These are phyloP conservation scores for Tulasnella sp. DNA, from an alignment of 768 basidiomycete species.

Conservation along the genomic window DNA sequence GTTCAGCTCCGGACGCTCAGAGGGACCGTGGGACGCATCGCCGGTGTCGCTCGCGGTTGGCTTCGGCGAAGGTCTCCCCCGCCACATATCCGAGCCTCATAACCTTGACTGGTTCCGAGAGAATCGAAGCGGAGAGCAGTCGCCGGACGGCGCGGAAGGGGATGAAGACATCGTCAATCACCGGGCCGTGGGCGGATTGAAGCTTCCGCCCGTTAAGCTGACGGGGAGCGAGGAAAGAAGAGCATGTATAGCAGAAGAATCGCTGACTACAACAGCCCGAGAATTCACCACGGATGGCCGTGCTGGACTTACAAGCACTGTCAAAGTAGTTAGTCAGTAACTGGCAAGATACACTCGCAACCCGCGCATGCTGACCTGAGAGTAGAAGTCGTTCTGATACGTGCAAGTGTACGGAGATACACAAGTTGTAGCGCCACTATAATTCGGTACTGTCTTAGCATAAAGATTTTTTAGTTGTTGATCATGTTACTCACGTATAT, in stretches of 20 bases:
- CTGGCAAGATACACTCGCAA: not conserved
- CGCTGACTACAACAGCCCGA: too few relatives aligned
- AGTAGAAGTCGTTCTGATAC: not conserved
- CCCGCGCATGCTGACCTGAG: not conserved
- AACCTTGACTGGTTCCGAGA: not conserved
- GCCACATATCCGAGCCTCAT: not conserved
- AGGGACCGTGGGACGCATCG: not conserved
- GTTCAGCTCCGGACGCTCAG: too few relatives aligned
- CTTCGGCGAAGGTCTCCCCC: not conserved
- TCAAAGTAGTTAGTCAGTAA: not conserved
- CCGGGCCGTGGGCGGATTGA: not conserved
- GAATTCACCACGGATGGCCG: too few relatives aligned
- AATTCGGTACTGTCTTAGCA: too few relatives aligned
- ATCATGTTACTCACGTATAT: not conserved
- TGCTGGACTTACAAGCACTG: not conserved
- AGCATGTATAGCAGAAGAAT: too few relatives aligned
- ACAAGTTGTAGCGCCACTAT: conserved; percentile 10
- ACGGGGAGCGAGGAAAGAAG: too few relatives aligned
- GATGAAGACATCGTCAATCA: not conserved
- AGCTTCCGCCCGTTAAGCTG: too few relatives aligned
- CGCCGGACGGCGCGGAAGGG: not conserved
- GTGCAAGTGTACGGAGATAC: not conserved
- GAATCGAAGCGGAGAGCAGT: not conserved
- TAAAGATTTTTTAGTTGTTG: too few relatives aligned
- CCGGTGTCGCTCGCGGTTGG: not conserved